These are phyloP conservation scores for Paramecium sonneborni DNA, from an alignment of 73 alveolate genomes.

Conservation along the genomic window DNA sequence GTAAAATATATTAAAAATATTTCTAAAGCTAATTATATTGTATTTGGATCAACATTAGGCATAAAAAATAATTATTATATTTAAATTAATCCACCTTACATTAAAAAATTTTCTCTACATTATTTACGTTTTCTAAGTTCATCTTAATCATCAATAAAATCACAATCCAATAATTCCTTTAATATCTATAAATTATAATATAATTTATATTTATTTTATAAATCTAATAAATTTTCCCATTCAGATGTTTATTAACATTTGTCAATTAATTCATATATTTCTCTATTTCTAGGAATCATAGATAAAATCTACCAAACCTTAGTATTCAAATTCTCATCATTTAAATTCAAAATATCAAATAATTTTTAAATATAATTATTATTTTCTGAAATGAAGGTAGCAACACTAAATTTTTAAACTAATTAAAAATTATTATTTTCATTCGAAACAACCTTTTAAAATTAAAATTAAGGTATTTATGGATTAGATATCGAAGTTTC, in stretches of 20 bases:
- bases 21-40: neutral
- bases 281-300: slow-evolving; percentile 51
- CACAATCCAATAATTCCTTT: slow-evolving; percentile 45
- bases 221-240: slow-evolving; percentile 23
- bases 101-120: slow-evolving; percentile 30
- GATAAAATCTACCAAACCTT: slow-evolving; percentile 39
- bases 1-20: slow-evolving; percentile 14
- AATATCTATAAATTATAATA: slow-evolving; percentile 33
- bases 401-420: slow-evolving; percentile 1
- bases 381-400: neutral
- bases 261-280: slow-evolving; percentile 35
- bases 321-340: neutral
- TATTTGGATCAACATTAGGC: neutral
- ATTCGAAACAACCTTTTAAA: neutral
- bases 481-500: neutral
- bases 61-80: neutral
- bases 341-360: slow-evolving; percentile 25
- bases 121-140: slow-evolving; percentile 4
- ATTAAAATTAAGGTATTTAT: neutral
- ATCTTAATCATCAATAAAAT: slow-evolving; percentile 45
- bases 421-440: neutral
- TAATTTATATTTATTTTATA: slow-evolving; percentile 7
- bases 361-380: neutral
- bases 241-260: neutral
- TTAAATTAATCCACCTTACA: slow-evolving; percentile 35